Base-by-base conservation (phyloP, 345 rosid genomes). In the Atalantia buxifolia region DNA sequence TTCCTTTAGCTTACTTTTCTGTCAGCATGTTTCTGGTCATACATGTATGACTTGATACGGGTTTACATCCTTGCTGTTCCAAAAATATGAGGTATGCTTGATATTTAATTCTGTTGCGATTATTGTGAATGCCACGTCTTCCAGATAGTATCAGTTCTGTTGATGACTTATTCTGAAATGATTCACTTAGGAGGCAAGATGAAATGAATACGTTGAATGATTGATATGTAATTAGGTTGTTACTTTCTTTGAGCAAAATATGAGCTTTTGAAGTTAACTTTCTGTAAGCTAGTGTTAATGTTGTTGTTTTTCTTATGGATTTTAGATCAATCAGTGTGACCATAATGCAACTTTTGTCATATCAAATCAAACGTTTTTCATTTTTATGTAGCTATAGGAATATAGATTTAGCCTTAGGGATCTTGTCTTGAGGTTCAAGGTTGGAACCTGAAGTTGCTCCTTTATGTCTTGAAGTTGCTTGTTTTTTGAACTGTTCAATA, bases 321-420 rank as follows among this genome's bases (percentile, higher is more conserved):
- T 77, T 22, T 74, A 48, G 65, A 63, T 33, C n/a, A 45, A 67
- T 66, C 24, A 12, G 21, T 71, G 59, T 59, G 16, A 36, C 63
- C 28, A 63, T 55, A 33, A 35, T 76, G 81, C 75, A 48, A 30
- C 75, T 36, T 76, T 59, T 36, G 50, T 79, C 68, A 73, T 36
- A 75, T 61, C 78, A 75, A 67, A 66, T 66, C 61, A 56, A 27
- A 36, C 56, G 13, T 30, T 50, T 50, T 50, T 40, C 63, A 7
- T 42, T n/a, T 61, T 45, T 75, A 65, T 8, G 61, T 24, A 35
- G 79, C 70, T 75, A 36, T 72, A 53, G 40, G 61, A 69, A 56
- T 66, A 69, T 78, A 82, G 88, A 77, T 79, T 80, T 83, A 40
- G 75, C 73, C 76, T 66, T 60, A 66, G 60, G 82, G 85, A 81